Evolutionary conservation across 495 filamentous ascomycete genomes (phyloP), one percentile per base, ranked within the genome.

Genomic region (Cercophora scortea): DNA sequence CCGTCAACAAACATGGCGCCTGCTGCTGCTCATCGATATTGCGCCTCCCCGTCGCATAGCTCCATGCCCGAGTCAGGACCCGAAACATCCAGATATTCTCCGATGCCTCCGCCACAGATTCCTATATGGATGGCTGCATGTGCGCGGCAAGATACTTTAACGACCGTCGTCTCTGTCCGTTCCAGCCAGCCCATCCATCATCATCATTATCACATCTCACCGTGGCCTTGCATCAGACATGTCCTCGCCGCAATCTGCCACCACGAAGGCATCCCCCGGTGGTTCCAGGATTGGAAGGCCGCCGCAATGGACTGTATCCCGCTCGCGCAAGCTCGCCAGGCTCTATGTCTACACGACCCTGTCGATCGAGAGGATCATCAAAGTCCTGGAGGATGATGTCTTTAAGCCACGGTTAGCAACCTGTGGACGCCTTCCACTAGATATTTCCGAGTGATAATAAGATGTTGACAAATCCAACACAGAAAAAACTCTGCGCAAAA

Each of bases 401-500:
- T 72, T 70, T 52, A 68, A 61, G 43, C 71, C 69, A 40, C 60
- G 66, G 71, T 73, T 56, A 19, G 34, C 17, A 46, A 25, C 25
- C 25, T 5, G 25, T 0, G 6, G 7, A 46, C 7, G 17, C 19
- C 11, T 2, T 12, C 38, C 15, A 41, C 38, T 39, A 8, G 36
- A 39, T 39, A 12, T 16, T 41, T 16, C 11, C 12, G 11, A 12
- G 38, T 12, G 6, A 7, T 16, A 12, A n/a, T n/a, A n/a, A n/a
- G n/a, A n/a, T 16, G 45, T 58, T 63, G 51, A 52, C 42, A 19
- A 25, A 33, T 38, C 10, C 10, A 3, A 6, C 11, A 9, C 35
- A 76, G 73, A n/a, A 65, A 66, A 56, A 71, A 74, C 51, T 73
- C 73, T 33, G 73, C 73, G 12, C 73, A 76, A 49, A 76, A 76